Evolutionary conservation across 1,284 basidiomycete species (phyloP), one percentile per base, ranked within the genome.

Genomic region (Rhodotorula sp.): DNA sequence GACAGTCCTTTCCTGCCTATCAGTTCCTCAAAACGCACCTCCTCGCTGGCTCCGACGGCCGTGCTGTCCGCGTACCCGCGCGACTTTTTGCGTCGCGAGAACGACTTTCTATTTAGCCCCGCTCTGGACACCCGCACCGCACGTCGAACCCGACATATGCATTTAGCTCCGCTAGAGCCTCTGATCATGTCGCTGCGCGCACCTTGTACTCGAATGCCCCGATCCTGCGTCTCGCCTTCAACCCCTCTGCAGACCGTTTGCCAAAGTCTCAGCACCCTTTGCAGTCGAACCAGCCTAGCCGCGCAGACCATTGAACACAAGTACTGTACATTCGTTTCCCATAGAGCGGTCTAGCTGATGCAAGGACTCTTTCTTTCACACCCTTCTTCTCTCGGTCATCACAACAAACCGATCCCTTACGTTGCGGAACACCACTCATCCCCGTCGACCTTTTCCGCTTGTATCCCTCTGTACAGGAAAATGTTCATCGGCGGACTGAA

Each of bases 401-500:
- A 34, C 48, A 15, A n/a, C 31, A n/a, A 68, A 59, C 14, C 20
- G n/a, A 26, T 47, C 21, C 65, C 23, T n/a, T n/a, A n/a, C n/a
- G n/a, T n/a, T 48, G n/a, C 20, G 29, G 12, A n/a, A n/a, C n/a
- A 75, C 78, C n/a, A 15, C 76, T 77, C 58, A 64, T 46, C 70
- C 52, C 29, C 65, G 49, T 51, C 49, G 20, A 74, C 75, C 56
- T 66, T 71, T 79, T 77, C 75, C 57, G 18, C 23, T 31, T 82
- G 29, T 21, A 23, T 48, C 52, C 46, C 46, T 67, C 29, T 68
- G 73, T 82, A 82, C 86, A 96, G 94, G 83, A 97, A 97, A 86
- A 97, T 95, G 93, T 97, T 97, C 81, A 91, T 97, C 79, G 93
- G 93, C 76, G 93, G 94, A 76, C 85, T 97, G 70, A 95, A 96